phyloP scores from a whole-genome alignment of 2,329 filamentous ascomycete species.

The Coniosporium tulheliwenetii region DNA sequence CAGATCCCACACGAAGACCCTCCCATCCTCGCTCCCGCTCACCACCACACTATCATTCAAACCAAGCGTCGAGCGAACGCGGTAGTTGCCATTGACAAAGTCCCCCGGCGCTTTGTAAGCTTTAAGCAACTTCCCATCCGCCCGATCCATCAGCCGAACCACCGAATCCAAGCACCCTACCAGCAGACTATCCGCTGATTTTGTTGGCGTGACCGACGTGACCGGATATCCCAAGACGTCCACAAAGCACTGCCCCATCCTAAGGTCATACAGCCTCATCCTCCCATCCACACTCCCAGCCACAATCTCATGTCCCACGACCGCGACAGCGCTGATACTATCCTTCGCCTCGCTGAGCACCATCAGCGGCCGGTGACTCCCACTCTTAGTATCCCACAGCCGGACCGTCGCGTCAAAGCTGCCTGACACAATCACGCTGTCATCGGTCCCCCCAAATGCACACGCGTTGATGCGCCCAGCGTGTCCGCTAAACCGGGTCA shows the following conservation, averaged over 20 bases:
- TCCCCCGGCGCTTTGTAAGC: constrained; percentile 36
- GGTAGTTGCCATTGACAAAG: constrained; percentile 50
- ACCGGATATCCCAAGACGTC: constrained; percentile 59
- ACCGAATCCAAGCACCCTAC: constrained; percentile 62
- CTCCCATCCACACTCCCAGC: constrained; percentile 73
- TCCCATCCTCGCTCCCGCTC: constrained; percentile 65
- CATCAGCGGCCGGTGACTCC: constrained; percentile 50
- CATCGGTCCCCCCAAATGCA: constrained; percentile 60
- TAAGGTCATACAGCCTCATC: constrained; percentile 67
- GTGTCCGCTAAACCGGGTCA: constrained; percentile 54
- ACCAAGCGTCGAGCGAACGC: constrained; percentile 64
- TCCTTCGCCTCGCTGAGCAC: constrained; percentile 59
- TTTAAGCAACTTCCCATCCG: constrained; percentile 56
- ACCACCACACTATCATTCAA: constrained; percentile 63
- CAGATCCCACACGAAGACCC: constrained; percentile 71
- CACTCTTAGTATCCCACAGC: constrained; percentile 53
- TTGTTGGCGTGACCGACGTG: constrained; percentile 58
- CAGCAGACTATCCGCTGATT: constrained; percentile 59
- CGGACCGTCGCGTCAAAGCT: constrained; percentile 63
- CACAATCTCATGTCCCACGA: constrained; percentile 39
- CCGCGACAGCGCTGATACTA: constrained; percentile 34
- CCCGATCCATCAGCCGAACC: constrained; percentile 67
- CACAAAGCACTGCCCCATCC: constrained; percentile 53
- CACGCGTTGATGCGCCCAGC: constrained; percentile 61
- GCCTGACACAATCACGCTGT: constrained; percentile 55